Evolutionary conservation across 2,329 filamentous ascomycete genomes (phyloP).

Genomic region (Aureobasidium sp.): DNA sequence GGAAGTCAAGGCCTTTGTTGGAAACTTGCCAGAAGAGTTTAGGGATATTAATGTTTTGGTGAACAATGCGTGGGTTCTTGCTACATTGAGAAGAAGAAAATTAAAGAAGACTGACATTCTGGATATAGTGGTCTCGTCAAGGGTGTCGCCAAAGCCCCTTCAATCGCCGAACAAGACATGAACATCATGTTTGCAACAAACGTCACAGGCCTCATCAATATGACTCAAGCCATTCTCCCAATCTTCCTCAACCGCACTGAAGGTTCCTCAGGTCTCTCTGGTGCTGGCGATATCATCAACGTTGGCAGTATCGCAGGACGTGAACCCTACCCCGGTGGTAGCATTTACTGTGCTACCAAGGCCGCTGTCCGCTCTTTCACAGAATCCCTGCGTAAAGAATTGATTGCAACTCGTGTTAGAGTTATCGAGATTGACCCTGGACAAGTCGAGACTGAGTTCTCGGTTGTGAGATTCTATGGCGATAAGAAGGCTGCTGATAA

Average conservation of each 20-base stretch:
- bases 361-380: conserved; percentile 81
- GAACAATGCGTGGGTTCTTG: conserved; percentile 66
- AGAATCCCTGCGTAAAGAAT: conserved; percentile 72
- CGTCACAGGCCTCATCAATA: conserved; percentile 88
- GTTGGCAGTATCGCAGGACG: conserved; percentile 87
- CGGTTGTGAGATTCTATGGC: conserved; percentile 77
- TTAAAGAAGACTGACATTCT: too few species aligned
- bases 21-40: conserved; percentile 70
- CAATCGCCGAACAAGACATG: conserved; percentile 76
- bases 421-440: conserved; percentile 87
- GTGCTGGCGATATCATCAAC: conserved; percentile 89
- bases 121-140: conserved; percentile 62
- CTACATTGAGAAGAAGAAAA: too few species aligned
- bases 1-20: conserved; percentile 67
- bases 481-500: conserved; percentile 85
- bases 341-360: conserved; percentile 91
- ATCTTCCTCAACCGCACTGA: conserved; percentile 65
- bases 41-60: conserved; percentile 80
- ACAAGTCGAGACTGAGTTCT: conserved; percentile 92
- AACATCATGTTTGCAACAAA: conserved; percentile 86
- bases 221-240: conserved; percentile 85
- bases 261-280: conserved; percentile 40
- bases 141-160: conserved; percentile 76
- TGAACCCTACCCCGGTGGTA: conserved; percentile 75
- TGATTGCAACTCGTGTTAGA: conserved; percentile 71